Conservation (phyloP, 2,329 filamentous ascomycete genomes). For the Aulographum hederae region DNA sequence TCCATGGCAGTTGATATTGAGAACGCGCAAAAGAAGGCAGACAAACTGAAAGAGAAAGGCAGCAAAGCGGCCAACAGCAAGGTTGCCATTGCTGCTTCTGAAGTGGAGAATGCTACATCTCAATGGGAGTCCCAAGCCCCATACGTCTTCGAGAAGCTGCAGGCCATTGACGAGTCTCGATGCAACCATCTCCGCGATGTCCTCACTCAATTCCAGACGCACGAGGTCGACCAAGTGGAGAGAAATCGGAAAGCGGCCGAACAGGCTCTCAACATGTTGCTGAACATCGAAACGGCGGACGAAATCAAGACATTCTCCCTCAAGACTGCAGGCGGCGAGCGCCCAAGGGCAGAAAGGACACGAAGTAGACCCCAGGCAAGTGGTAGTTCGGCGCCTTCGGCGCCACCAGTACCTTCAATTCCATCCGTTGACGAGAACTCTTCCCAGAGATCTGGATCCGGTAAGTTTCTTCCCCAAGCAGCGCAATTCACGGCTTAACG, state of each 20-base stretch:
- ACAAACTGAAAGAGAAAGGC: constrained; percentile 67
- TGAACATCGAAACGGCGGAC: constrained; percentile 72
- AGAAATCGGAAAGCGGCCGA: constrained; percentile 57
- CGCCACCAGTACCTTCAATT: too few relatives aligned
- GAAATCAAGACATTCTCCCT: constrained; percentile 64
- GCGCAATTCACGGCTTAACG: not conserved
- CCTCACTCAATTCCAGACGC: constrained; percentile 81
- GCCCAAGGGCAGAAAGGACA: too few relatives aligned
- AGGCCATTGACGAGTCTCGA: constrained; percentile 75
- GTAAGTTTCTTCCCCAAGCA: constrained; percentile 13
- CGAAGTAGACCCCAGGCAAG: not conserved
- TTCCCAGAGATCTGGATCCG: constrained; percentile 34
- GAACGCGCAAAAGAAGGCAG: constrained; percentile 64
- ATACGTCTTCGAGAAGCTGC: constrained; percentile 83
- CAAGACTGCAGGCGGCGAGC: not conserved
- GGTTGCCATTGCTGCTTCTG: constrained; percentile 52
- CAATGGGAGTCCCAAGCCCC: constrained; percentile 93
- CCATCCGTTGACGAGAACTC: constrained; percentile 29
- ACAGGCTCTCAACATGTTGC: constrained; percentile 59
- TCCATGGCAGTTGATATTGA: constrained; percentile 72
- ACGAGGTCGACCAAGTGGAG: constrained; percentile 77
- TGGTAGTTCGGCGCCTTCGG: too few relatives aligned
- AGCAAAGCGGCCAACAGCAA: constrained; percentile 59
- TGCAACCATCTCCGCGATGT: constrained; percentile 80
- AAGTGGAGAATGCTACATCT: constrained; percentile 58